Conservation (phyloP, 2,329 filamentous ascomycete genomes). For the Neospermospora avenae region DNA sequence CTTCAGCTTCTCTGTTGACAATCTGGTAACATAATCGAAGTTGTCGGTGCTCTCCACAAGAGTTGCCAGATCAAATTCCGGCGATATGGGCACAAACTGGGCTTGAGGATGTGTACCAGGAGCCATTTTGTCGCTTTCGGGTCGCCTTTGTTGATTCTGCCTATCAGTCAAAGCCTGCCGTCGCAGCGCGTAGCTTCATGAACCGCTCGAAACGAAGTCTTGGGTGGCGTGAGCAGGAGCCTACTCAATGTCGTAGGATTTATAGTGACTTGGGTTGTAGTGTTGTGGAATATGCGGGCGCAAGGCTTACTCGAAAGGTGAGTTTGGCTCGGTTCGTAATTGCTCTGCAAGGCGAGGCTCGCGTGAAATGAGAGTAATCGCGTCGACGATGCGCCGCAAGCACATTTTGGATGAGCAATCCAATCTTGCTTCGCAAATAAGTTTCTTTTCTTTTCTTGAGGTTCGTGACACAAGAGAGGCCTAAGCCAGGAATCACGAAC, state of each 20-base stretch:
- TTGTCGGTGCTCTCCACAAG: conserved; percentile 78
- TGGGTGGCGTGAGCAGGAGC: neutral
- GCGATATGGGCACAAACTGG: conserved; percentile 87
- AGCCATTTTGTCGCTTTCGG: conserved; percentile 55
- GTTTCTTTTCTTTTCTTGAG: no score
- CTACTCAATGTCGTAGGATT: neutral
- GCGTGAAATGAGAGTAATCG: neutral
- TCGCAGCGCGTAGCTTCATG: conserved; percentile 1
- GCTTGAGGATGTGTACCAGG: conserved; percentile 72
- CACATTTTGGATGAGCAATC: no score
- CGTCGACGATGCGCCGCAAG: neutral
- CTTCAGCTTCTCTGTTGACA: conserved; percentile 75
- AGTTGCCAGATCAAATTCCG: conserved; percentile 72
- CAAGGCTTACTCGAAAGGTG: neutral
- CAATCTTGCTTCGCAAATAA: neutral
- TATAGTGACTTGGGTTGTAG: neutral
- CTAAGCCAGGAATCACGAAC: neutral
- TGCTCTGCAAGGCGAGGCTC: neutral
- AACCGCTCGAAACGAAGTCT: neutral
- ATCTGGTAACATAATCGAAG: conserved; percentile 81
- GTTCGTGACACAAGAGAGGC: neutral
- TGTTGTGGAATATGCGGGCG: neutral
- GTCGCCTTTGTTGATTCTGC: neutral
- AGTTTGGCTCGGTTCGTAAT: neutral
- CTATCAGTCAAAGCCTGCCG: neutral